Evolutionary conservation across 805 yeast genomes (phyloP).

Genomic region (Barnettozyma botsteinii): DNA sequence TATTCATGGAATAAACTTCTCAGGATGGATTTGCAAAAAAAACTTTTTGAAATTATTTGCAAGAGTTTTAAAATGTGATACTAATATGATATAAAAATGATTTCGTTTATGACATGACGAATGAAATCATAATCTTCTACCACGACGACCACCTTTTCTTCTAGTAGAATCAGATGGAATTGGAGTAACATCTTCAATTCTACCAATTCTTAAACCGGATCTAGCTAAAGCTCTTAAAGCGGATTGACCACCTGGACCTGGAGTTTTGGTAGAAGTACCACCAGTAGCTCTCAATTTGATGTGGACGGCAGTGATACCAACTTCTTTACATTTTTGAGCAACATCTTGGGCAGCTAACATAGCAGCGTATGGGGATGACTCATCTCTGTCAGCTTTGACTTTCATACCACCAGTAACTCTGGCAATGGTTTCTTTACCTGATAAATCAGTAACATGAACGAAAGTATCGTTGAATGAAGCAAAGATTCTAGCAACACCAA

Average conservation of each 20-base stretch:
- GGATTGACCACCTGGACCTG: slow-evolving; percentile 99
- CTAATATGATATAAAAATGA: slow-evolving; percentile 4
- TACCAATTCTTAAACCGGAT: slow-evolving; percentile 99
- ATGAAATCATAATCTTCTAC: slow-evolving; percentile 87
- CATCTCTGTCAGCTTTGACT: slow-evolving; percentile 99
- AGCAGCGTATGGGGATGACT: slow-evolving; percentile 99
- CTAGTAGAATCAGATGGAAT: slow-evolving; percentile 99
- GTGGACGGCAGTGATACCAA: slow-evolving; percentile 99
- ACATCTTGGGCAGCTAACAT: slow-evolving; percentile 99
- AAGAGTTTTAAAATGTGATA: slow-evolving; percentile 4
- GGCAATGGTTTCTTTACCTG: slow-evolving; percentile 99
- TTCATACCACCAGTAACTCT: slow-evolving; percentile 99
- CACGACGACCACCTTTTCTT: slow-evolving; percentile 99
- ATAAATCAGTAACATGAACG: slow-evolving; percentile 98
- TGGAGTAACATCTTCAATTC: slow-evolving; percentile 99
- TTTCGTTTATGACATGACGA: slow-evolving; percentile 7
- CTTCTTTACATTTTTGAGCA: slow-evolving; percentile 98
- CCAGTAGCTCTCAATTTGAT: slow-evolving; percentile 99
- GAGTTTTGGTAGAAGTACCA: slow-evolving; percentile 99
- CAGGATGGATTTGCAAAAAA: slow-evolving; percentile 10
- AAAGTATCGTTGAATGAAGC: slow-evolving; percentile 99
- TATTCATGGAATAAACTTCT: slow-evolving; percentile 14
- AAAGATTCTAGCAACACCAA: slow-evolving; percentile 99
- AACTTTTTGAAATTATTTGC: too few relatives aligned
- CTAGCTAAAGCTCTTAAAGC: slow-evolving; percentile 99